Conservation (phyloP, 495 filamentous ascomycete genomes). For the Annulohypoxylon moriforme region DNA sequence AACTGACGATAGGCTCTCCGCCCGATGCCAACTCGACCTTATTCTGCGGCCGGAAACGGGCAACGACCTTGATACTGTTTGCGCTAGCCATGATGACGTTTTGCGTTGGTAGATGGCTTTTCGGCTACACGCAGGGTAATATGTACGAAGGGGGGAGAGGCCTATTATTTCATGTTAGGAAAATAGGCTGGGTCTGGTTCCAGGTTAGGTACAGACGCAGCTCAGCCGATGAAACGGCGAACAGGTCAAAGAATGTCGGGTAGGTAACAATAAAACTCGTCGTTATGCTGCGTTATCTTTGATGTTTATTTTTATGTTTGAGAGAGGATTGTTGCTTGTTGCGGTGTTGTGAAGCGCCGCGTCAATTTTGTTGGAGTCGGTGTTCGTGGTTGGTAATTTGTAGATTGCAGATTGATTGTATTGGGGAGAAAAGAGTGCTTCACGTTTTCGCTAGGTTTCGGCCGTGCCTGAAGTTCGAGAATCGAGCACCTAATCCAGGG, state of each 20-base stretch:
- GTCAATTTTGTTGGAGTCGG: slow-evolving; percentile 29
- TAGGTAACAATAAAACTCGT: slow-evolving; percentile 33
- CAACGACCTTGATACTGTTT: slow-evolving; percentile 83
- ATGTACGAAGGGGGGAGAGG: slow-evolving; percentile 35
- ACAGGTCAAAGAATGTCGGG: slow-evolving; percentile 42
- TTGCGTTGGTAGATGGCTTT: slow-evolving; percentile 50
- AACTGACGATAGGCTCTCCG: slow-evolving; percentile 89
- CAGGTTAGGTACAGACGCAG: slow-evolving; percentile 40
- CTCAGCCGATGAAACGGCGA: slow-evolving; percentile 47
- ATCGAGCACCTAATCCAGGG: slow-evolving; percentile 33
- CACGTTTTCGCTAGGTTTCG: slow-evolving; percentile 40
- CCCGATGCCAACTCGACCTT: slow-evolving; percentile 88
- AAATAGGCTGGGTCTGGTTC: slow-evolving; percentile 18
- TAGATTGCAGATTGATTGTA: slow-evolving; percentile 14
- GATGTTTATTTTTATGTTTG: slow-evolving; percentile 4
- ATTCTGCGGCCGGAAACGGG: slow-evolving; percentile 97
- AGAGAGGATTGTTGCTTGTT: not conserved
- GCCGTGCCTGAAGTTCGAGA: slow-evolving; percentile 41
- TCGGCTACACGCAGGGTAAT: slow-evolving; percentile 49
- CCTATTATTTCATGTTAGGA: slow-evolving; percentile 49
- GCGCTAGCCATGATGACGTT: slow-evolving; percentile 60
- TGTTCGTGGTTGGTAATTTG: slow-evolving; percentile 18
- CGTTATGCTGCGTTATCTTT: slow-evolving; percentile 17
- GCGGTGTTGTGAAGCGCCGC: slow-evolving; percentile 29
- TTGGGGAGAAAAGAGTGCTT: slow-evolving; percentile 33